Conservation (phyloP, 2,329 filamentous ascomycete genomes). For the Hypoxylon sp. region DNA sequence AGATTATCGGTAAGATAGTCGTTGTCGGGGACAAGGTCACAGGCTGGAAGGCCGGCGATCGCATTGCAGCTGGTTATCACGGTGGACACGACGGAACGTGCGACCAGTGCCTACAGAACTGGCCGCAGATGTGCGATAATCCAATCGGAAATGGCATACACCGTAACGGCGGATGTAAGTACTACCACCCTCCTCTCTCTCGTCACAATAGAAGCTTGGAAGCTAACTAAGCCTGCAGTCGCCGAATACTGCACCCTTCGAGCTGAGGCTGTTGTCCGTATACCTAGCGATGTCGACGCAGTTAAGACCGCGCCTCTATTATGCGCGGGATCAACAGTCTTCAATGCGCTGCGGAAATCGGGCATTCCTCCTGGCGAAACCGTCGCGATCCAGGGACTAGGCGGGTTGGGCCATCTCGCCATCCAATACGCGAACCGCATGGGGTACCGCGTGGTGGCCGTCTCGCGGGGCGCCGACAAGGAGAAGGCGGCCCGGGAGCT, state of each 20-base stretch:
- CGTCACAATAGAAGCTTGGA: background rate
- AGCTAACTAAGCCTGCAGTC: slow-evolving; percentile 48
- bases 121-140: slow-evolving; percentile 72
- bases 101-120: slow-evolving; percentile 66
- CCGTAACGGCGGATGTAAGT: slow-evolving; percentile 68
- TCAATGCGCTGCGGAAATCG: slow-evolving; percentile 58
- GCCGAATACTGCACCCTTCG: slow-evolving; percentile 69
- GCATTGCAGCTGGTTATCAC: slow-evolving; percentile 64
- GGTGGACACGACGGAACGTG: slow-evolving; percentile 69
- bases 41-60: slow-evolving; percentile 70
- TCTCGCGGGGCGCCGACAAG: slow-evolving; percentile 66
- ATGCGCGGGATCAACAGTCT: slow-evolving; percentile 66
- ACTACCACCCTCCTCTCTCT: background rate
- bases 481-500: slow-evolving; percentile 67
- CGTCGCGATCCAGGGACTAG: slow-evolving; percentile 69
- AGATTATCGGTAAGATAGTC: slow-evolving; percentile 72
- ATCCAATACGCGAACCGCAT: slow-evolving; percentile 76
- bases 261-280: slow-evolving; percentile 64
- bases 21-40: slow-evolving; percentile 66
- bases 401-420: slow-evolving; percentile 76
- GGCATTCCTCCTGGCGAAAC: slow-evolving; percentile 54
- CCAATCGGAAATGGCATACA: slow-evolving; percentile 68
- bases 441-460: slow-evolving; percentile 73
- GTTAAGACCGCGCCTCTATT: slow-evolving; percentile 64
- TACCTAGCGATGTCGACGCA: slow-evolving; percentile 60